Conservation (phyloP, 768 basidiomycete genomes). For the Leccinum imitatum region DNA sequence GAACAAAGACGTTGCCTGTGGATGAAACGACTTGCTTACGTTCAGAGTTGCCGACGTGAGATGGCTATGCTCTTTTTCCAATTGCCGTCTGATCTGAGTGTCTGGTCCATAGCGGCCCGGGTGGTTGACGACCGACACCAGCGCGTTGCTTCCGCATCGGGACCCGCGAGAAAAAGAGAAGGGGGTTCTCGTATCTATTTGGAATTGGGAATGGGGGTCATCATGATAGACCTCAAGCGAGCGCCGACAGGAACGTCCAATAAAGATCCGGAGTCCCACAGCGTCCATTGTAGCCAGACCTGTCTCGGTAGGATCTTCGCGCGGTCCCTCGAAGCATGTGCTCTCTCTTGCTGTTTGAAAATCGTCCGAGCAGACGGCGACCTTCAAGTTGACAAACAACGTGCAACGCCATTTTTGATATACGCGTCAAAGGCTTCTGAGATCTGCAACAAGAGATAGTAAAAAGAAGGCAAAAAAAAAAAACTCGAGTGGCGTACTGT, state of each 20-base stretch:
- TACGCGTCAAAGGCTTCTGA: not conserved
- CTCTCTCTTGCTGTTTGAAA: not conserved
- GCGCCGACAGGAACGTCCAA: not conserved
- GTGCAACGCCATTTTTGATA: not conserved
- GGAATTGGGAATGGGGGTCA: not conserved
- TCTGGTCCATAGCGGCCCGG: not conserved
- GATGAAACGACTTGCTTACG: not conserved
- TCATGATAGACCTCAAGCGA: not conserved
- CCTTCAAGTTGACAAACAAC: not conserved
- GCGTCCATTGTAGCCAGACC: not conserved
- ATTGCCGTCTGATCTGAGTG: not conserved
- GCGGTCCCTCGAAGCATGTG: not conserved
- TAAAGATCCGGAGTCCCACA: not conserved
- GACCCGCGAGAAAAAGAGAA: not conserved
- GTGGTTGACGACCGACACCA: not conserved
- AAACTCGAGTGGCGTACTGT: not conserved
- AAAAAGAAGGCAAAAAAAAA: not conserved
- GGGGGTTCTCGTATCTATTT: not conserved
- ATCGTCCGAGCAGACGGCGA: not conserved
- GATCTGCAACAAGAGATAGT: not conserved
- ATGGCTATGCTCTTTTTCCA: not conserved
- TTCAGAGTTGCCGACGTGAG: not conserved
- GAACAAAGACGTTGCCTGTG: not conserved
- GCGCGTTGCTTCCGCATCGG: not conserved
- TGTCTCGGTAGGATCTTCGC: not conserved